Evolutionary conservation across 345 rosid species (phyloP).

Genomic region (Corchorus capsularis): DNA sequence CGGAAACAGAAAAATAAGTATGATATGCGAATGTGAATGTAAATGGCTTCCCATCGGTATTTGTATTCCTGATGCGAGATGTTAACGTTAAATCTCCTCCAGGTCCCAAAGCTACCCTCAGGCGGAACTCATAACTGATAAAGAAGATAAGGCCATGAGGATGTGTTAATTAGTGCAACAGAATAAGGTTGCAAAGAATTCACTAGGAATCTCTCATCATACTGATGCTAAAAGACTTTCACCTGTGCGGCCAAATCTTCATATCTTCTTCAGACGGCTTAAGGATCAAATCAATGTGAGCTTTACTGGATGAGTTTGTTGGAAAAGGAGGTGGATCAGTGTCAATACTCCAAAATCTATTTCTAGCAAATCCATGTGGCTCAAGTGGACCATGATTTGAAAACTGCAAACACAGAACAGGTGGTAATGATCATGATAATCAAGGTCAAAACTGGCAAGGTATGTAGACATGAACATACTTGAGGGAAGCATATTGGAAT

Average conservation of each 20-base stretch:
- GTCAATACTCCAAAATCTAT: constrained; percentile 82
- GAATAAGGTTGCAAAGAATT: neutral
- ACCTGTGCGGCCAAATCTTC: constrained; percentile 90
- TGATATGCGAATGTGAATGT: constrained; percentile 95
- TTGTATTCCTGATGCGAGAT: constrained; percentile 85
- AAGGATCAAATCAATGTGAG: constrained; percentile 74
- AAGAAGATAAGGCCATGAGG: neutral
- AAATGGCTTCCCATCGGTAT: constrained; percentile 82
- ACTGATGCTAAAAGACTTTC: constrained; percentile 18
- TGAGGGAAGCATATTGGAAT: constrained; percentile 97
- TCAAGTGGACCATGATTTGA: constrained; percentile 68
- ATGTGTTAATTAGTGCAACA: neutral
- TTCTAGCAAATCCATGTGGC: constrained; percentile 92
- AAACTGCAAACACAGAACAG: constrained; percentile 54
- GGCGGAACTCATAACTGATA: constrained; percentile 80
- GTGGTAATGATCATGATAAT: constrained; percentile 20
- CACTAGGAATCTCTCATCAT: neutral
- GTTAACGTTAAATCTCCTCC: constrained; percentile 85
- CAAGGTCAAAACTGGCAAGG: constrained; percentile 23
- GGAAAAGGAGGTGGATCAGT: constrained; percentile 74
- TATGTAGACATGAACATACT: constrained; percentile 43
- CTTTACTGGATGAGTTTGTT: constrained; percentile 41
- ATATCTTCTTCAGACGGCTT: constrained; percentile 81
- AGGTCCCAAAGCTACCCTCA: constrained; percentile 79
- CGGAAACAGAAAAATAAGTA: constrained; percentile 93